Evolutionary conservation across 352 stramenopile genomes (phyloP).

Genomic region (Globisporangium splendens): DNA sequence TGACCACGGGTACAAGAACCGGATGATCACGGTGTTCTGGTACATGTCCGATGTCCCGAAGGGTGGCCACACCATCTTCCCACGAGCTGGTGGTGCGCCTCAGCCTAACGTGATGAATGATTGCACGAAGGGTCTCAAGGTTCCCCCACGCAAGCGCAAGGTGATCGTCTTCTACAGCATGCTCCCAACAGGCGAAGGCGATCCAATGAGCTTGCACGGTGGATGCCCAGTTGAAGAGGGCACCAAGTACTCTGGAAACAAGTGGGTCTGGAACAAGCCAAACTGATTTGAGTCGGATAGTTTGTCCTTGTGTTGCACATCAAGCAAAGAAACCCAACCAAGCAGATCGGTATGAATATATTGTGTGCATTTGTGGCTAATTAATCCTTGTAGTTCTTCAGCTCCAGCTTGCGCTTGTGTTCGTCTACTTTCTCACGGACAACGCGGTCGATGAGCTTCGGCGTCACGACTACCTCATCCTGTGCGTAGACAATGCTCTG

Average conservation of each 20-base stretch:
- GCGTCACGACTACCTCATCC: conserved; percentile 49
- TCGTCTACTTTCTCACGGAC: conserved; percentile 72
- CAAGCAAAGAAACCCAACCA: too few relatives aligned
- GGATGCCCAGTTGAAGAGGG: conserved; percentile 70
- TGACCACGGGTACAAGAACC: conserved; percentile 73
- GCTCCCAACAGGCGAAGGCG: conserved; percentile 56
- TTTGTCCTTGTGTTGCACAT: too few relatives aligned
- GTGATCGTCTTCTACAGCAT: conserved; percentile 83
- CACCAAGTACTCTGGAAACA: conserved; percentile 78
- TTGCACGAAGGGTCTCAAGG: conserved; percentile 59
- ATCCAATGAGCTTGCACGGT: conserved; percentile 62
- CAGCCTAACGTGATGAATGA: conserved; percentile 46
- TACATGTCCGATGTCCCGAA: conserved; percentile 83
- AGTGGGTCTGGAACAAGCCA: conserved; percentile 86
- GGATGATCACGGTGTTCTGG: conserved; percentile 85
- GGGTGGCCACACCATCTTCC: conserved; percentile 71
- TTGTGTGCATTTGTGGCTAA: neutral
- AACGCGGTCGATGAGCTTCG: conserved; percentile 52
- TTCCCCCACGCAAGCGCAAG: conserved; percentile 68
- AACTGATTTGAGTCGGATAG: neutral
- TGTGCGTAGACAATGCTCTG: conserved; percentile 81
- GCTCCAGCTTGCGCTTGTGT: conserved; percentile 60
- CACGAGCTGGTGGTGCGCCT: conserved; percentile 43
- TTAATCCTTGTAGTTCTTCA: conserved; percentile 29
- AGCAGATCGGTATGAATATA: too few relatives aligned